Conservation (phyloP, 208 protist genomes). For the Leishmania guyanensis region DNA sequence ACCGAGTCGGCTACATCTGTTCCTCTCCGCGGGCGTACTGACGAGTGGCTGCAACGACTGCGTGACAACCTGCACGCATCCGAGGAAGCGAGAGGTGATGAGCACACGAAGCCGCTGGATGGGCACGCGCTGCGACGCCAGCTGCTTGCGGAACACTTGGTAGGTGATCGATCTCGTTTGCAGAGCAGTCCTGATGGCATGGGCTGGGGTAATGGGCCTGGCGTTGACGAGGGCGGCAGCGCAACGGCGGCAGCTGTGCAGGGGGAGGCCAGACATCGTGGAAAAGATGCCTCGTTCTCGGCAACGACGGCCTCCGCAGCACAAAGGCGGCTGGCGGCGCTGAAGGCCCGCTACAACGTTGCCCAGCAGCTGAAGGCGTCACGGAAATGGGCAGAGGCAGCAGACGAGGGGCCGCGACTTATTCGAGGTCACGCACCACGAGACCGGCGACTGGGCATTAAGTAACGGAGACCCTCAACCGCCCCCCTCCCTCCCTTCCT, state of each 20-base stretch:
- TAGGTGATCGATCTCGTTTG: slow-evolving; percentile 40
- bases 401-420: slow-evolving; percentile 42
- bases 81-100: slow-evolving; percentile 8
- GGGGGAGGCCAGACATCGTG: background rate
- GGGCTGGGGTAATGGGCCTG: background rate
- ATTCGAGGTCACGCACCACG: slow-evolving; percentile 69
- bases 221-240: background rate
- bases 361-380: slow-evolving; percentile 51
- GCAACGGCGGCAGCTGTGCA: background rate
- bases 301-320: slow-evolving; percentile 20
- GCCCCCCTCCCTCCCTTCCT: background rate
- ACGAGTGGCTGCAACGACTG: slow-evolving; percentile 64
- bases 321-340: slow-evolving; percentile 58
- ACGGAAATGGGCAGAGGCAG: slow-evolving; percentile 11
- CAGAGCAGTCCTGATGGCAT: slow-evolving; percentile 9
- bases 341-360: slow-evolving; percentile 78
- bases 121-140: slow-evolving; percentile 66
- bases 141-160: slow-evolving; percentile 44
- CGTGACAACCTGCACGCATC: slow-evolving; percentile 40
- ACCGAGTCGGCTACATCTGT: background rate
- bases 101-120: slow-evolving; percentile 37
- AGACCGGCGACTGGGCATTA: slow-evolving; percentile 33
- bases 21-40: slow-evolving; percentile 23
- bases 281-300: background rate
- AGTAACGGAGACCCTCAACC: background rate